Evolutionary conservation across 2,329 filamentous ascomycete genomes (phyloP), one percentile per base, ranked within the genome.

Genomic region (Epichloe gansuensis): DNA sequence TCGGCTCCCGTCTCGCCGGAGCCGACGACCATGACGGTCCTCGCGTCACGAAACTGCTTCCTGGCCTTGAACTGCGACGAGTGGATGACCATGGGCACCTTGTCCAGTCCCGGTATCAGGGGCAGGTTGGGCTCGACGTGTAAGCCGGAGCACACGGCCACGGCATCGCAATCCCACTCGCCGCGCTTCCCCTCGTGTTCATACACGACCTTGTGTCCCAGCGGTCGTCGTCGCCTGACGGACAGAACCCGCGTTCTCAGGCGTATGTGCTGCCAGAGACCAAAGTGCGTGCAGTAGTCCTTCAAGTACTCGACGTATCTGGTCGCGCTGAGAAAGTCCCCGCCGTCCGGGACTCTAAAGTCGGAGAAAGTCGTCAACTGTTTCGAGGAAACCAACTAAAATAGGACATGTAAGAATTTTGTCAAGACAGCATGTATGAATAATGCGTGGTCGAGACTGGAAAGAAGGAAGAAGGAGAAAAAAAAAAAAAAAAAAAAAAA

Each of bases 331-430:
- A 74, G 58, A 52, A 75, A 75, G 57, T 74, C 72, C 3, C 64
- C 63, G 3, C 67, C 62, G 3, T 64, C 51, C 7, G 64, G 55
- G 13, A 66, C 63, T 5, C 72, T 64, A 52, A 71, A 71, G 55
- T 75, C 72, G 1, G 72, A 75, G 57, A 75, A 75, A 5, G 67
- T 62, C 0, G 72, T 75, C n/a, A 76, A 64, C 41, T 73, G 70
- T 55, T 71, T 73, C 3, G 71, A 74, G 1, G 69, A 72, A 5
- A 75, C 72, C 5, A 74, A 63, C 65, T 67, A 50, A 37, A 23
- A 34, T 11, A 21, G 13, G 13, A 9, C 11, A 17, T 11, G 17
- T 25, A 13, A 23, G 23, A 23, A 23, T 23, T 21, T 2, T 21
- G 3, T 23, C 3, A 23, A 23, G 23, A 31, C 8, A 23, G 17